Evolutionary conservation across 352 stramenopile genomes (phyloP).

Genomic region (Phytopythium oedochilum): DNA sequence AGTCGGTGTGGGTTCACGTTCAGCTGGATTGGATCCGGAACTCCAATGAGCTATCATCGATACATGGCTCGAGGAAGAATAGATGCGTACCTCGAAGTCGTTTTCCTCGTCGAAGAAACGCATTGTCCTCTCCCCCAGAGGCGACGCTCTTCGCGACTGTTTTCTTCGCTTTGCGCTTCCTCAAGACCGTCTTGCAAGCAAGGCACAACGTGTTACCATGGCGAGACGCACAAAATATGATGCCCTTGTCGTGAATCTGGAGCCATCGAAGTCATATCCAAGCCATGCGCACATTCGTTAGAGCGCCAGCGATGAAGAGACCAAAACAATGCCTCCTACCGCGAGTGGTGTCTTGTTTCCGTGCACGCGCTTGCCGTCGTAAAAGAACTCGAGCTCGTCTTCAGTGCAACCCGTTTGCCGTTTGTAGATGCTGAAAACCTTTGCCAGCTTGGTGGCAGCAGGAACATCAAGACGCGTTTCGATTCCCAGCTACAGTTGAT

Average conservation of each 20-base stretch:
- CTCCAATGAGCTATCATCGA: too few species aligned
- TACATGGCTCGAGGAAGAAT: neutral
- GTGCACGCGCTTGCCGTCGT: neutral
- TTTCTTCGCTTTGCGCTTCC: neutral
- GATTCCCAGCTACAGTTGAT: neutral
- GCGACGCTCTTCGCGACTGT: too few species aligned
- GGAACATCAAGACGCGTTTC: neutral
- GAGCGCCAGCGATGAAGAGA: neutral
- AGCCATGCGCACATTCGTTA: neutral
- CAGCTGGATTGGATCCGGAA: too few species aligned
- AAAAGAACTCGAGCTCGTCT: neutral
- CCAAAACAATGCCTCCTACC: neutral
- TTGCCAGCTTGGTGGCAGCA: neutral
- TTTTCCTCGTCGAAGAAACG: neutral
- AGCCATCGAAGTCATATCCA: neutral
- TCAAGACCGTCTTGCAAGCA: neutral
- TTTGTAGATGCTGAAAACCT: neutral
- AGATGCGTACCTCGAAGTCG: neutral
- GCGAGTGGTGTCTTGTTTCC: neutral
- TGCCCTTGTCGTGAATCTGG: neutral
- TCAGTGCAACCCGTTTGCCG: neutral
- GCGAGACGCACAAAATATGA: neutral
- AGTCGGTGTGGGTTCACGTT: too few species aligned
- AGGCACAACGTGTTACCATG: neutral
- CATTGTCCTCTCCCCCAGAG: neutral